These are phyloP conservation scores for Xylaria longipes DNA, from an alignment of 495 filamentous ascomycete species.

Conservation along the genomic window DNA sequence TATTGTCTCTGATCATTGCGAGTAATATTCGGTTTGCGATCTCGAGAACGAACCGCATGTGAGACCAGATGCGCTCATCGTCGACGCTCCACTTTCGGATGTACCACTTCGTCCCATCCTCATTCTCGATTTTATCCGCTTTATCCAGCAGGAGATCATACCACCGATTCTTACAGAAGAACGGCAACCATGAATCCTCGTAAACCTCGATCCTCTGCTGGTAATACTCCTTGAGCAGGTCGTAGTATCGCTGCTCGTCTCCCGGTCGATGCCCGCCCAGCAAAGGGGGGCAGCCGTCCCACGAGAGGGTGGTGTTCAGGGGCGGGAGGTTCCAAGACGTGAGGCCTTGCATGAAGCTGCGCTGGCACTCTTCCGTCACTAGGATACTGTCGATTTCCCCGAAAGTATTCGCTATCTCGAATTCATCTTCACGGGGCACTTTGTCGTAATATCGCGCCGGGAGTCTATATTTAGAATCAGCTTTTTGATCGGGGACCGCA, in stretches of 20 bases:
- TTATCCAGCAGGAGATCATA: not conserved
- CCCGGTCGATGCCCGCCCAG: not conserved
- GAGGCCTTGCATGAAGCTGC: not conserved
- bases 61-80: not conserved
- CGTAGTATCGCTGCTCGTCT: not conserved
- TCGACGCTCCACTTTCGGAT: not conserved
- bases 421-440: not conserved
- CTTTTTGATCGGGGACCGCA: not conserved
- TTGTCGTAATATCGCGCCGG: not conserved
- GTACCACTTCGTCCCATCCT: not conserved
- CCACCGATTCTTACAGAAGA: not conserved
- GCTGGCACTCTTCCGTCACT: not conserved
- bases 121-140: not conserved
- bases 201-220: not conserved
- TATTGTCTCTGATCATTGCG: not conserved
- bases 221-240: not conserved
- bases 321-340: not conserved
- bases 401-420: not conserved
- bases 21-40: conserved; percentile 5
- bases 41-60: not conserved
- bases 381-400: not conserved
- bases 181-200: conserved; percentile 1
- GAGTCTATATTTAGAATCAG: not conserved
- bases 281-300: not conserved
- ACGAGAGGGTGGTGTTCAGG: not conserved